Conservation (phyloP, 2,329 filamentous ascomycete species). For the Basipetospora chlamydospora region DNA sequence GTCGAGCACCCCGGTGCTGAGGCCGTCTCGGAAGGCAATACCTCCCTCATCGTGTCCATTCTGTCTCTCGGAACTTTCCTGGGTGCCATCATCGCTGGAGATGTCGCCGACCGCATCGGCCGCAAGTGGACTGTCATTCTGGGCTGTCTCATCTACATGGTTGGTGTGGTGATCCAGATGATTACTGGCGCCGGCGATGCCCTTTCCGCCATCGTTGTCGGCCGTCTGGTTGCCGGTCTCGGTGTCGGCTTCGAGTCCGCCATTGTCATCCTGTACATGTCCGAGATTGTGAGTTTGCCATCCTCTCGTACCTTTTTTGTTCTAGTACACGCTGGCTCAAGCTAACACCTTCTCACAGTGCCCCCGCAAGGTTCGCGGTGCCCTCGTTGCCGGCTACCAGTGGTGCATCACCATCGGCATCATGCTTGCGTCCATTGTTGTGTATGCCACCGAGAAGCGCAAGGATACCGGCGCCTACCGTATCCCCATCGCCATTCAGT, state of each 20-base stretch:
- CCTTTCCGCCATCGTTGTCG: slow-evolving; percentile 51
- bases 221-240: slow-evolving; percentile 60
- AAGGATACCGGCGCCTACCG: slow-evolving; percentile 55
- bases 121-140: slow-evolving; percentile 57
- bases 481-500: slow-evolving; percentile 69
- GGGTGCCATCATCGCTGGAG: slow-evolving; percentile 62
- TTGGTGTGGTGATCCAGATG: slow-evolving; percentile 57
- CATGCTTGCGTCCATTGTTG: slow-evolving; percentile 58
- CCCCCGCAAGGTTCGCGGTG: slow-evolving; percentile 59
- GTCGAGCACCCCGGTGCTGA: slow-evolving; percentile 27
- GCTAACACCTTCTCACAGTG: slow-evolving; percentile 17
- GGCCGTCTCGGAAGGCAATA: slow-evolving; percentile 25
- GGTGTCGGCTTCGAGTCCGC: slow-evolving; percentile 72
- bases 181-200: slow-evolving; percentile 28
- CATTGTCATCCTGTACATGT: slow-evolving; percentile 78
- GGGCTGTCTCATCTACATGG: slow-evolving; percentile 55
- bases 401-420: slow-evolving; percentile 73
- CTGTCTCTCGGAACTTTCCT: slow-evolving; percentile 69
- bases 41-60: slow-evolving; percentile 55
- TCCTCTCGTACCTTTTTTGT: too few relatives aligned
- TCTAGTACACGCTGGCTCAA: too few relatives aligned
- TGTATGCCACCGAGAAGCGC: slow-evolving; percentile 54
- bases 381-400: slow-evolving; percentile 69
- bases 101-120: slow-evolving; percentile 61
- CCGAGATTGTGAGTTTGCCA: slow-evolving; percentile 57